phyloP scores from a whole-genome alignment of 176 grass and related monocot species.

The Carex cristatella region DNA sequence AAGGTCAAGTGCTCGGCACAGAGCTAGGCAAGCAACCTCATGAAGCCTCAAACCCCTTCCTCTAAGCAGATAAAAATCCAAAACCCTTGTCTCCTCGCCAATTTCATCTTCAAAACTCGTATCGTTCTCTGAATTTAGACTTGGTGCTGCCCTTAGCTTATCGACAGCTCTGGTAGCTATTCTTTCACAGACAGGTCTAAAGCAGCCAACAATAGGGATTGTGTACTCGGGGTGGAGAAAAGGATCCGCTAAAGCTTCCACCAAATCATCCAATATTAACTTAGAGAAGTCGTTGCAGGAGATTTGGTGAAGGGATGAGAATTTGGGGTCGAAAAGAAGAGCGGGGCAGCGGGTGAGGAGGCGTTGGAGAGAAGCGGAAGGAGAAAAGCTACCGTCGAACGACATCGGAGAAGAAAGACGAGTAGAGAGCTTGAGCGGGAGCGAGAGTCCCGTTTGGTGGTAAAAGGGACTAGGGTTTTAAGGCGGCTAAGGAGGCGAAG shows the following conservation, averaged over 20 bases:
- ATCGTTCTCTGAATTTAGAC: constrained; percentile 30
- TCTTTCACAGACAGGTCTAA: constrained; percentile 48
- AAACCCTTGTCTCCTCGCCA: constrained; percentile 41
- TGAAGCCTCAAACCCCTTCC: constrained; percentile 79
- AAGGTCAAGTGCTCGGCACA: constrained; percentile 64
- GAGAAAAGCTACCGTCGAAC: constrained; percentile 62
- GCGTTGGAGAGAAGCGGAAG: constrained; percentile 41
- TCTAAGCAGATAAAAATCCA: constrained; percentile 72
- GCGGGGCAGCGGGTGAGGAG: constrained; percentile 52
- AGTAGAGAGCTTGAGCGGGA: not conserved
- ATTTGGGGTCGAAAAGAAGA: constrained; percentile 38
- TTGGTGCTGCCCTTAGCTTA: constrained; percentile 36
- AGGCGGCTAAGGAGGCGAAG: constrained; percentile 8
- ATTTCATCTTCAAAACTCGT: constrained; percentile 50
- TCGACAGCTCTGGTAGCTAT: constrained; percentile 39
- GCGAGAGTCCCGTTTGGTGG: not conserved
- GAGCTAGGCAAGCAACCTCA: constrained; percentile 60
- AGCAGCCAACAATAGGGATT: constrained; percentile 71
- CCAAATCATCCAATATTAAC: constrained; percentile 39
- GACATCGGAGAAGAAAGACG: constrained; percentile 39
- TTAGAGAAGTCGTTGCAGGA: not conserved
- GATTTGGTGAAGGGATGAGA: constrained; percentile 34
- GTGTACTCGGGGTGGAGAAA: constrained; percentile 79
- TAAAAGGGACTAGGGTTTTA: constrained; percentile 75
- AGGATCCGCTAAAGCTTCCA: constrained; percentile 58